Evolutionary conservation across 2,329 filamentous ascomycete species (phyloP).

Genomic region (Fusarium goolgardi): DNA sequence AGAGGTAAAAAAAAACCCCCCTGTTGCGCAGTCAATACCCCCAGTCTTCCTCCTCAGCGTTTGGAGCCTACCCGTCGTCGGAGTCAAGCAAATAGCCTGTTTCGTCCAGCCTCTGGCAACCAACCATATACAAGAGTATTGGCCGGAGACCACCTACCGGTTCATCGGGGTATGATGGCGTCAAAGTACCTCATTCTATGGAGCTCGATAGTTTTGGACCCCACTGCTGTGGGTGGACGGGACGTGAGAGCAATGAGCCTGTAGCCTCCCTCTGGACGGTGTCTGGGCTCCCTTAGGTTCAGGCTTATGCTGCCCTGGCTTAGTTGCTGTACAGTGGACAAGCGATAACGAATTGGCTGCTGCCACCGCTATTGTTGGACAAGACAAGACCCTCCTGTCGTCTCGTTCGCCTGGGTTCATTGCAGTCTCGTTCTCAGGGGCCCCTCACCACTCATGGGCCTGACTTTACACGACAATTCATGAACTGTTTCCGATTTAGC

Average conservation of each 20-base stretch:
- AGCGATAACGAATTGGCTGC: not conserved
- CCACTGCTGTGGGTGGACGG: slow-evolving; percentile 24
- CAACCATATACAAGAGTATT: slow-evolving; percentile 1
- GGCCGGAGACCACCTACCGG: slow-evolving; percentile 6
- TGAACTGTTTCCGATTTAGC: slow-evolving; percentile 29
- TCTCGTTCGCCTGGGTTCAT: slow-evolving; percentile 1
- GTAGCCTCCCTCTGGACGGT: slow-evolving; percentile 3
- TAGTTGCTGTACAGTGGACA: not conserved
- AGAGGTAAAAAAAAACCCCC: slow-evolving; percentile 32
- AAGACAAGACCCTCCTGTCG: not conserved
- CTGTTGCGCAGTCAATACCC: slow-evolving; percentile 9
- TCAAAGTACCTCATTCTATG: slow-evolving; percentile 26
- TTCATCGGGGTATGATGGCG: slow-evolving; percentile 29
- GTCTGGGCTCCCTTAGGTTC: not conserved
- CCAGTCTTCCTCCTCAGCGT: slow-evolving; percentile 15
- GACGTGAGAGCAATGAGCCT: not conserved
- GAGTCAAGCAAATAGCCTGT: slow-evolving; percentile 2
- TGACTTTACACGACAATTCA: slow-evolving; percentile 11
- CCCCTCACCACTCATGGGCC: slow-evolving; percentile 33
- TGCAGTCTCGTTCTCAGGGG: slow-evolving; percentile 9
- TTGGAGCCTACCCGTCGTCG: not conserved
- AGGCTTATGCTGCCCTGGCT: slow-evolving; percentile 5
- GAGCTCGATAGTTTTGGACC: slow-evolving; percentile 22
- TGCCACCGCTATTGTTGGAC: slow-evolving; percentile 11
- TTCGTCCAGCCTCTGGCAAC: not conserved